Evolutionary conservation across 2,329 filamentous ascomycete genomes (phyloP).

Genomic region (Clonostachys solani): DNA sequence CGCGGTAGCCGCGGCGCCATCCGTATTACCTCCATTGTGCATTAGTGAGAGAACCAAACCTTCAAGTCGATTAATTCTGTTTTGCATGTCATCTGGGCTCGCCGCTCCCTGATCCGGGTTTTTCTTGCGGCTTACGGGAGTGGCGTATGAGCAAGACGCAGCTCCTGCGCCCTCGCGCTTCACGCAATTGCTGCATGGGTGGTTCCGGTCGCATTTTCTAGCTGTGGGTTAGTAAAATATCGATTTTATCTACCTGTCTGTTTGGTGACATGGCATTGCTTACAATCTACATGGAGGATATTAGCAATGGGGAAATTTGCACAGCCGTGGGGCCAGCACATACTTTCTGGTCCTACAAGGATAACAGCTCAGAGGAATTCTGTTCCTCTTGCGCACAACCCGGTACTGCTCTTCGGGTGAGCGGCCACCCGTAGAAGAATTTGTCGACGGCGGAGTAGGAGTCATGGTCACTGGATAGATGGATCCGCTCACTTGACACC

Average conservation of each 20-base stretch:
- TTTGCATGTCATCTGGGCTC: conserved; percentile 94
- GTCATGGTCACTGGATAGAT: conserved; percentile 47
- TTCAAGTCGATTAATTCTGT: conserved; percentile 92
- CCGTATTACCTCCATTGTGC: conserved; percentile 69
- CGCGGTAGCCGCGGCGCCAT: conserved; percentile 29
- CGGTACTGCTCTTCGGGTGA: conserved; percentile 85
- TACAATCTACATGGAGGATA: too few species aligned
- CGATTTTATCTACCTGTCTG: neutral
- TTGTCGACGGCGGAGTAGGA: conserved; percentile 73
- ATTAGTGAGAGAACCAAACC: conserved; percentile 88
- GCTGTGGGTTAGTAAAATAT: conserved; percentile 20
- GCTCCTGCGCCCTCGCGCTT: conserved; percentile 84
- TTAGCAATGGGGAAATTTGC: too few species aligned
- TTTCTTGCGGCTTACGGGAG: conserved; percentile 68
- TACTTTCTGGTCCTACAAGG: conserved; percentile 91
- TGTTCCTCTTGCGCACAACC: conserved; percentile 86
- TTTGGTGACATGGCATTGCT: too few species aligned
- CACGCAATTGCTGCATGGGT: conserved; percentile 91
- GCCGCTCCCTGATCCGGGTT: conserved; percentile 56
- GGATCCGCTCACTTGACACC: too few species aligned
- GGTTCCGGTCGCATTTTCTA: conserved; percentile 87
- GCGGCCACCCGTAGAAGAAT: conserved; percentile 69
- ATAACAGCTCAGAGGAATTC: conserved; percentile 86
- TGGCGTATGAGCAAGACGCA: conserved; percentile 79
- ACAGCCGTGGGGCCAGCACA: conserved; percentile 16